Percentiles rank a stretch among this genome's conserved stretches.
Evolutionary conservation across 257 asterid genomes (phyloP).

Genomic region (Jasminum sambac): DNA sequence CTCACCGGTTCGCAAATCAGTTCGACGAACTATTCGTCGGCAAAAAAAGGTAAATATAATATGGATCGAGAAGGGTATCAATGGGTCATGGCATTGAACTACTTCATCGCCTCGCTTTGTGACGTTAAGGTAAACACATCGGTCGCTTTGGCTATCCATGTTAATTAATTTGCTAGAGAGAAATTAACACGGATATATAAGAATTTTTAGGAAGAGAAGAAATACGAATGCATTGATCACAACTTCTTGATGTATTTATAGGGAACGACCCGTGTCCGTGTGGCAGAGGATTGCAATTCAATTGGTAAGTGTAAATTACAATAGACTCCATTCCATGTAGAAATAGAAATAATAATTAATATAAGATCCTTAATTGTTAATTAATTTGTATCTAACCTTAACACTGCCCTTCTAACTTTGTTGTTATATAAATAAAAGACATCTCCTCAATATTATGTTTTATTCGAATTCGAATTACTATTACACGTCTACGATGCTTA

Average conservation of each 20-base stretch:
- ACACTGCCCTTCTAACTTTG: no score
- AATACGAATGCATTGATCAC: neutral
- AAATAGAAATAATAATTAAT: neutral
- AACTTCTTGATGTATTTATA: neutral
- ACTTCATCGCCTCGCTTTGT: neutral
- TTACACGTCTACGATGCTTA: no score
- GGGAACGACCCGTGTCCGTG: neutral
- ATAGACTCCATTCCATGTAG: neutral
- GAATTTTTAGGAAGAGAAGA: neutral
- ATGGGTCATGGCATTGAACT: neutral
- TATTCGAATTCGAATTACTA: no score
- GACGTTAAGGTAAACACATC: neutral
- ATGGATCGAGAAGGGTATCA: neutral
- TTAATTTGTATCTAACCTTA: neutral
- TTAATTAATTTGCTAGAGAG: no score
- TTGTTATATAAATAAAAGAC: no score
- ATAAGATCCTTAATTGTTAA: neutral
- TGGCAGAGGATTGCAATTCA: neutral
- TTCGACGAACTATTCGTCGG: neutral
- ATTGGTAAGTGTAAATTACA: neutral
- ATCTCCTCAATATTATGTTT: no score
- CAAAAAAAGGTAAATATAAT: neutral
- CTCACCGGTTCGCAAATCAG: neutral
- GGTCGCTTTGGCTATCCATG: neutral
- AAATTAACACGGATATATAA: neutral